Base-by-base conservation (phyloP, 495 filamentous ascomycete genomes). In the Xylaria acuta region DNA sequence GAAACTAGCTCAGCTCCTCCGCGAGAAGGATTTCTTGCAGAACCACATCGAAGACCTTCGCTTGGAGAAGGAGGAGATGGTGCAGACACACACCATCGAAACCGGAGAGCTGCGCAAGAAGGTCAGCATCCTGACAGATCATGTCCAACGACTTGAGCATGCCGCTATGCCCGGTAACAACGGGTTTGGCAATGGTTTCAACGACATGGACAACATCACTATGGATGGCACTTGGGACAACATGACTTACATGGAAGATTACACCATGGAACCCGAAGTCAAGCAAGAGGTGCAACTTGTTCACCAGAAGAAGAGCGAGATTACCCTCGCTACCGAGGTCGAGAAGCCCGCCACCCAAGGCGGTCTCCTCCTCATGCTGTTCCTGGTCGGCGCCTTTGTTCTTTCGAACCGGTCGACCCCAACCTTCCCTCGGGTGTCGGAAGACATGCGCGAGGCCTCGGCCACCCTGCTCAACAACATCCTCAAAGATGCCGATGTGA, bases 321-420 rank as follows among this genome's bases (percentile, higher is more conserved):
- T 86, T 47, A 75, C 83, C 47, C 81, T 88, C 54, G 78, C 84
- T 54, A 80, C 82, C 75, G 88, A 89, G 49, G 81, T 82, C 60
- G 90, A 92, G 72, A 90, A 91, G 79, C 84, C 90, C 25, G 84
- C 88, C 73, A 86, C 88, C 72, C 88, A 89, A 75, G 86, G 89
- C 65, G 90, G 90, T 65, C 82, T 93, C 59, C 82, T 93, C 64
- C 86, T 92, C 77, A 90, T 91, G 94, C 93, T 97, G 75, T 93
- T 99, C 72, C 92, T 99, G 70, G 95, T 97, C 77, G 96, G 96
- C 76, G 96, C 96, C 64, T 98, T 97, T 80, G 94, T 98, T 72
- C 94, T 95, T 66, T 97, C 95, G 58, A 97, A 95, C 84, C 80
- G 84, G 82, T 89, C 80, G 77, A 91, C 76, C 74, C 90, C 75